Percentiles rank a stretch among this genome's conserved stretches.
Evolutionary conservation across 306 rosid species (phyloP).

Genomic region (Dicorynia guianensis): DNA sequence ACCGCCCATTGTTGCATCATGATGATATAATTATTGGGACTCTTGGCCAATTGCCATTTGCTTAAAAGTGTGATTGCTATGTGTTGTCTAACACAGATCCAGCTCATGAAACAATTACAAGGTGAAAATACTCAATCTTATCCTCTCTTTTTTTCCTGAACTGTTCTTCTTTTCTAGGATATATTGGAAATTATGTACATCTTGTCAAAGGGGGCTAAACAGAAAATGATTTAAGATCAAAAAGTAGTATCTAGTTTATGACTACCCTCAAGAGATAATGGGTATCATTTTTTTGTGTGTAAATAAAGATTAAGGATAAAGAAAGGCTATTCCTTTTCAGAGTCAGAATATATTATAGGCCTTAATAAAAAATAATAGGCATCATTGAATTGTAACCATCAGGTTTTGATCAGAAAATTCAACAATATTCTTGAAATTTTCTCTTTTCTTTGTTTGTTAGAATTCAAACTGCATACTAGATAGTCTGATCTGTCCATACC

Average conservation of each 20-base stretch:
- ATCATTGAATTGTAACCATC: not conserved
- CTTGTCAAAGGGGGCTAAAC: not conserved
- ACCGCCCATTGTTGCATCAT: too few species aligned
- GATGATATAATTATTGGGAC: not conserved
- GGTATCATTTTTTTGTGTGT: too few species aligned
- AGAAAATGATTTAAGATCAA: not conserved
- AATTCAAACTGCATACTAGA: not conserved
- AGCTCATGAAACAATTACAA: not conserved
- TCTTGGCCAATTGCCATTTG: conserved; percentile 10
- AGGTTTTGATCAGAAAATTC: not conserved
- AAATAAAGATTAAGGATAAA: too few species aligned
- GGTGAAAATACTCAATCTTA: too few species aligned
- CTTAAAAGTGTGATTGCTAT: not conserved
- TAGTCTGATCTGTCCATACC: too few species aligned
- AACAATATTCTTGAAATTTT: conserved; percentile 24
- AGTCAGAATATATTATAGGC: too few species aligned
- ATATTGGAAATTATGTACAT: too few species aligned
- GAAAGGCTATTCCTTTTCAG: too few species aligned
- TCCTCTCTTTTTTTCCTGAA: too few species aligned
- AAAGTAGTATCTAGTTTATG: not conserved
- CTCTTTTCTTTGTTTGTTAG: not conserved
- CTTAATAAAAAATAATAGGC: too few species aligned
- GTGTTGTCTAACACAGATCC: too few species aligned
- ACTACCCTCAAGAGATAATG: not conserved
- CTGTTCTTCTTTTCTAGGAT: too few species aligned